Base-by-base conservation (phyloP, 768 basidiomycete genomes). In the Dioszegia aurantiaca region DNA sequence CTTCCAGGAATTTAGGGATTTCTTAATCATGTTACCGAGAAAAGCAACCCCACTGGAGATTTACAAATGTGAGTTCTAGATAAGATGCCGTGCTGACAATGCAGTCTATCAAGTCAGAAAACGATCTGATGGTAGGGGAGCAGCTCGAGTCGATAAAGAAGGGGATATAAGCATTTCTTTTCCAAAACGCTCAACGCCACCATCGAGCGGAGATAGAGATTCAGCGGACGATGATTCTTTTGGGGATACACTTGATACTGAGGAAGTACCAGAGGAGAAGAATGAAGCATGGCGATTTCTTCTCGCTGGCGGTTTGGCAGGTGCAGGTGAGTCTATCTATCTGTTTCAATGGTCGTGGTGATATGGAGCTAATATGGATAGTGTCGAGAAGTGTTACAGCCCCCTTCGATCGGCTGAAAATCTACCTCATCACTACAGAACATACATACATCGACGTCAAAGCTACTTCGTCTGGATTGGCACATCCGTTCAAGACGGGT, bases 301-400 rank as follows among this genome's bases (percentile, higher is more conserved):
- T 42, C 77, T 90, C 12, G 95, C 95, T 4, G 95, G 95, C 33
- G 95, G 95, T 14, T 79, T 93, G 10, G 95, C 95, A 14, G 95
- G 95, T 58, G 90, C 89, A 61, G 88, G 93, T 91, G 72, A 78
- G 84, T 76, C 30, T 8, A 27, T 26, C 27, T 6, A 28, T 27
- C 21, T 17, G 14, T 28, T 24, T 26, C 6, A 14, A 21, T 30
- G 16, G 27, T 14, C 16, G 6, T 27, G 55, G 42, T 56, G 44
- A 47, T 21, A 68, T 19, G 14, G 52, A 33, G 33, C 33, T 33
- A 33, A 33, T 33, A 14, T 6, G n/a, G 33, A 6, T 33, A 95
- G 95, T 97, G 27, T 98, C 94, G 14, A 83, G 95, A 66, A 89
- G 93, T 43, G 92, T 90, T 59, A 99, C 95, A 0, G 95, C 95